phyloP scores from a whole-genome alignment of 768 basidiomycete species.

The Mycena olivaceomarginata region DNA sequence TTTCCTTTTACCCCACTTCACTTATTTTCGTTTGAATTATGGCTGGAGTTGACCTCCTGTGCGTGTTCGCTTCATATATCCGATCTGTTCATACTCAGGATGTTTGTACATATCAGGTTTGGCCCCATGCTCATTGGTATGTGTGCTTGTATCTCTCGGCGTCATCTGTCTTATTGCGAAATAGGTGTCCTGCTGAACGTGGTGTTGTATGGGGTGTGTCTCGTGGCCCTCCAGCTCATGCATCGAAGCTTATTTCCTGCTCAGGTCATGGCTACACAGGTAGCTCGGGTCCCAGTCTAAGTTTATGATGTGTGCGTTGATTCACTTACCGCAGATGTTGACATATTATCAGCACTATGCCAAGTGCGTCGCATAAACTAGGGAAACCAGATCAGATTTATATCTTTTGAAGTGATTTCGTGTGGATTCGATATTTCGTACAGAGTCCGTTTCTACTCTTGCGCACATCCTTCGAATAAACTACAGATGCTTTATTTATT shows the following conservation, averaged over 20 bases:
- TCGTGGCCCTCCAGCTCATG: conserved; percentile 6
- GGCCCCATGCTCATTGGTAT: no score
- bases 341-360: background rate
- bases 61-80: no score
- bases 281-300: background rate
- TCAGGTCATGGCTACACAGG: conserved; percentile 9
- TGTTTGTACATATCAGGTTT: no score
- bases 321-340: conserved; percentile 5
- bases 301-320: conserved; percentile 19
- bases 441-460: background rate
- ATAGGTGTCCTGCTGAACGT: conserved; percentile 3
- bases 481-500: conserved; percentile 1
- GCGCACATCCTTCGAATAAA: background rate
- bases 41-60: no score
- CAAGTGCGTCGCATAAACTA: conserved; percentile 10
- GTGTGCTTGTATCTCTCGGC: conserved; percentile 9
- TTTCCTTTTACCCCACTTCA: no score
- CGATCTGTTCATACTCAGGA: no score
- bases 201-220: conserved; percentile 8
- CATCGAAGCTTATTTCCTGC: conserved; percentile 5
- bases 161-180: background rate
- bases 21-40: no score
- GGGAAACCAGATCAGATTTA: conserved; percentile 25
- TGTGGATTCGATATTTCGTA: no score
- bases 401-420: conserved; percentile 12